phyloP scores from a whole-genome alignment of 2,329 filamentous ascomycete genomes.

The Emmonsia crescens region DNA sequence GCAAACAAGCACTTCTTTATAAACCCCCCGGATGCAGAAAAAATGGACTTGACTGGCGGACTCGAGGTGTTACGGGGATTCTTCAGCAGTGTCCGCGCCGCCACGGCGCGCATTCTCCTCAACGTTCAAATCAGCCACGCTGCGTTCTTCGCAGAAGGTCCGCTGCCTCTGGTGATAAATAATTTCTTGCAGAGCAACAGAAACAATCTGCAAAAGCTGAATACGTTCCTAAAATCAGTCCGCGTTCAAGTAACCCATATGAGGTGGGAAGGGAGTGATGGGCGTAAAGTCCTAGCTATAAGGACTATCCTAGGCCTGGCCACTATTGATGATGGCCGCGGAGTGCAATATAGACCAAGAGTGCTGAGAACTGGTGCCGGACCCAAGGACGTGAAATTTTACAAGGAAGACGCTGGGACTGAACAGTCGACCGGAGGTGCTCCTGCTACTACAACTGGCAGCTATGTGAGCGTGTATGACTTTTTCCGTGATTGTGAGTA shows the following conservation, averaged over 20 bases:
- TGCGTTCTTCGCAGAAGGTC: constrained; percentile 45
- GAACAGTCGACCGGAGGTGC: too few relatives aligned
- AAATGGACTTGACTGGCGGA: constrained; percentile 40
- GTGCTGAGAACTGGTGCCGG: background rate
- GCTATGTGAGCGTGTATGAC: constrained; percentile 42
- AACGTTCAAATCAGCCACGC: constrained; percentile 53
- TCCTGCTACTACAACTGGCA: constrained; percentile 15
- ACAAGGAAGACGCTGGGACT: constrained; percentile 22
- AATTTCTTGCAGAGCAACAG: constrained; percentile 11
- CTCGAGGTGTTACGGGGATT: constrained; percentile 51
- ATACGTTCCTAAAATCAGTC: background rate
- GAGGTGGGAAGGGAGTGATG: background rate
- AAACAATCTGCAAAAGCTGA: background rate
- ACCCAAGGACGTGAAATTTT: constrained; percentile 34
- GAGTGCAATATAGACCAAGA: background rate
- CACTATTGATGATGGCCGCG: background rate
- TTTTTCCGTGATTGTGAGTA: constrained; percentile 38
- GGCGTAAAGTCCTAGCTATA: background rate
- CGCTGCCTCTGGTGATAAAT: constrained; percentile 29
- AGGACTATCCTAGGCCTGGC: background rate
- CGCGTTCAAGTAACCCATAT: background rate
- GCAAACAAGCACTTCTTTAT: constrained; percentile 44
- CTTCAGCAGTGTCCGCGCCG: constrained; percentile 50
- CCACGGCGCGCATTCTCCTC: constrained; percentile 46
- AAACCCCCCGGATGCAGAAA: constrained; percentile 20